Percentiles rank a stretch among this genome's conserved stretches.
Evolutionary conservation across 2,329 filamentous ascomycete species (phyloP).

Genomic region (Ilyonectria sp.): DNA sequence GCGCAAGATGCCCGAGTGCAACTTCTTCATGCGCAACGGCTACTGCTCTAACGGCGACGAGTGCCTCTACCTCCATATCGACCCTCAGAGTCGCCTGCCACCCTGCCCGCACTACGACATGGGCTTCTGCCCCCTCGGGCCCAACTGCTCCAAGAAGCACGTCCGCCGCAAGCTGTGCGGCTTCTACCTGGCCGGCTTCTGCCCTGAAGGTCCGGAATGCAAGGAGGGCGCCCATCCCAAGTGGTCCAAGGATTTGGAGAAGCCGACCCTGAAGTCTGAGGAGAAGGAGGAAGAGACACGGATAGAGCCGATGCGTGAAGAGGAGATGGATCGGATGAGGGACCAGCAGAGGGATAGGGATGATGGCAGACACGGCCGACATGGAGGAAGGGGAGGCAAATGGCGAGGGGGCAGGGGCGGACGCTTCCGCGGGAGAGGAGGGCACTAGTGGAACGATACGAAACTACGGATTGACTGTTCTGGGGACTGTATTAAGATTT

Average conservation of each 20-base stretch:
- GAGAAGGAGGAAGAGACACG: constrained; percentile 67
- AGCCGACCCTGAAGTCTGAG: constrained; percentile 79
- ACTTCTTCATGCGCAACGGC: constrained; percentile 93
- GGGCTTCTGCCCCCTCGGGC: constrained; percentile 94
- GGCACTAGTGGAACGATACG: constrained; percentile 43
- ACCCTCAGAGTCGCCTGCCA: constrained; percentile 83
- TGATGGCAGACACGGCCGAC: constrained; percentile 52
- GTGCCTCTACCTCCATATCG: constrained; percentile 92
- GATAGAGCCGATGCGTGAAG: constrained; percentile 54
- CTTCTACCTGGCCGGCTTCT: constrained; percentile 95
- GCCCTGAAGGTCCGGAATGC: constrained; percentile 84
- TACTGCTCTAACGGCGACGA: constrained; percentile 98
- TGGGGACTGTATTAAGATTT: constrained; percentile 17
- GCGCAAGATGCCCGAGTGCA: constrained; percentile 98
- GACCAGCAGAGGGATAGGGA: constrained; percentile 54
- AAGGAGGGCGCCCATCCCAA: constrained; percentile 86
- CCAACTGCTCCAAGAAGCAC: constrained; percentile 89
- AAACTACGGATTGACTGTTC: constrained; percentile 4
- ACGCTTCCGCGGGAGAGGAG: constrained; percentile 54
- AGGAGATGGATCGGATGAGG: constrained; percentile 55
- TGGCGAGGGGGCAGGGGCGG: constrained; percentile 55
- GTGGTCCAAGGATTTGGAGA: constrained; percentile 84
- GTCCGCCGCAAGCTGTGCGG: constrained; percentile 84
- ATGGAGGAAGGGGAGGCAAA: constrained; percentile 55
- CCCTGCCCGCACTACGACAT: constrained; percentile 93